Conservation (phyloP, 148 eudicot genomes). For the Chenopodium berlandieri region DNA sequence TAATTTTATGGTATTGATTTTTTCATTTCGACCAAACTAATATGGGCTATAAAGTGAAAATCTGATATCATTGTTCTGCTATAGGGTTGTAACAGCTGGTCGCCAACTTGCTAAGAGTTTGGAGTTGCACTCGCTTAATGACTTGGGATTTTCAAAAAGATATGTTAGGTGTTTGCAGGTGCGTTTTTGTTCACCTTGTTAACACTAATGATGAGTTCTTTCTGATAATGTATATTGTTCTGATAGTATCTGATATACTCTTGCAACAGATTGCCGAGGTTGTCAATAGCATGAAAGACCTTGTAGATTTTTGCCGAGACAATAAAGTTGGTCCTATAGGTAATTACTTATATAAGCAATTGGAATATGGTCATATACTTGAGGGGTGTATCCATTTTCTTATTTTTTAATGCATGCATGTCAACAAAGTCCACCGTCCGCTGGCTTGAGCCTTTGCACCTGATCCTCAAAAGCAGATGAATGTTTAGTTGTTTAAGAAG, state of each 20-base stretch:
- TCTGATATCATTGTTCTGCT: background rate
- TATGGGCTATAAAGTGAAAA: background rate
- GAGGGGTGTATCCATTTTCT: background rate
- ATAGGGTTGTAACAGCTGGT: slow-evolving; percentile 84
- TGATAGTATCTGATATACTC: background rate
- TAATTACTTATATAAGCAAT: slow-evolving; percentile 31
- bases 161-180: slow-evolving; percentile 96
- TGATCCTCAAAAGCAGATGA: no score
- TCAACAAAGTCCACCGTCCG: no score
- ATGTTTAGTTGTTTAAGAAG: no score
- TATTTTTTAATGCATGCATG: background rate
- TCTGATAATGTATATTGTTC: background rate
- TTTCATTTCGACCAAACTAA: background rate
- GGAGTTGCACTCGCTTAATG: slow-evolving; percentile 85
- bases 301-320: slow-evolving; percentile 70
- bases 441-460: no score
- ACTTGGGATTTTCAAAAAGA: slow-evolving; percentile 94
- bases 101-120: slow-evolving; percentile 87
- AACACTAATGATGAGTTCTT: background rate
- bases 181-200: slow-evolving; percentile 11
- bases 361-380: background rate
- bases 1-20: background rate
- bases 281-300: slow-evolving; percentile 90
- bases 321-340: slow-evolving; percentile 84
- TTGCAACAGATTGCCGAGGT: slow-evolving; percentile 91